These are phyloP conservation scores for Penicillium sp. DNA, from an alignment of 2,329 filamentous ascomycete genomes.

Conservation along the genomic window DNA sequence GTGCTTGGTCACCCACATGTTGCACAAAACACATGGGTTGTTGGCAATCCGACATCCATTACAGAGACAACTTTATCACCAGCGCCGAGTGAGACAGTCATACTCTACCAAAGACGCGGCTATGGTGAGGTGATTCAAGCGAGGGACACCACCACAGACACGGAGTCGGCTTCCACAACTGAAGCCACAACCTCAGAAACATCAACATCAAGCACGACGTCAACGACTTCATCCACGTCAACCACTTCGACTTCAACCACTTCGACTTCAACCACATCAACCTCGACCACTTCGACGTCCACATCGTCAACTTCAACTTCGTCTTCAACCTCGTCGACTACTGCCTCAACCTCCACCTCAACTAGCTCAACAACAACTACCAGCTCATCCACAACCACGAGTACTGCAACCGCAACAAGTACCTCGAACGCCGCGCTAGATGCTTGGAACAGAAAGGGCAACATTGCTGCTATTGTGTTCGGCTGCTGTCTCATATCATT, in stretches of 20 bases:
- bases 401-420: conserved; percentile 9
- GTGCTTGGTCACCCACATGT: conserved; percentile 3
- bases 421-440: conserved; percentile 1
- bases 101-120: not conserved
- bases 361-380: conserved; percentile 3
- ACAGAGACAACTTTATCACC: not conserved
- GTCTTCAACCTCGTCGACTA: not conserved
- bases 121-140: not conserved
- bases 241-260: conserved; percentile 2
- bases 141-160: not conserved
- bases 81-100: not conserved
- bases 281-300: not conserved
- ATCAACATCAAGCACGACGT: conserved; percentile 3
- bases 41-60: not conserved
- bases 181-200: not conserved
- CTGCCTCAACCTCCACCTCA: conserved; percentile 2
- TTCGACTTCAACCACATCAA: conserved; percentile 1
- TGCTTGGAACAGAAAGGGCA: conserved; percentile 13
- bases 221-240: not conserved
- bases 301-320: not conserved
- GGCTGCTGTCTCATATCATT: conserved; percentile 11
- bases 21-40: not conserved
- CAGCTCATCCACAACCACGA: not conserved
- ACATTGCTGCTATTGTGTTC: conserved; percentile 15
- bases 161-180: not conserved